Base-by-base conservation (phyloP, 495 filamentous ascomycete species). In the Penicillium tannophilum region DNA sequence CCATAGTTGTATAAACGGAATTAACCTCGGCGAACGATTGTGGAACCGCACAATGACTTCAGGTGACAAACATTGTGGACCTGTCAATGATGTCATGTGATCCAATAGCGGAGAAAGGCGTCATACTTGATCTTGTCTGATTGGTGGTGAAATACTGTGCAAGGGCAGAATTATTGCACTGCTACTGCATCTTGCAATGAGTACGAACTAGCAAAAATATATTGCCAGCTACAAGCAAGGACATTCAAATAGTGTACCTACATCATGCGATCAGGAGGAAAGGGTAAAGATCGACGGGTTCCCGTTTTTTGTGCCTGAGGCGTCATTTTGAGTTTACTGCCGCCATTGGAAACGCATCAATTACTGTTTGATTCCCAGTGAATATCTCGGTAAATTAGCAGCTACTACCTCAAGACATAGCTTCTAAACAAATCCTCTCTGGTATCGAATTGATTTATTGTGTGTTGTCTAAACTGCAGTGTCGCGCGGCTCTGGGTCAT, bases 1-100 rank as follows among this genome's bases (percentile, higher is more conserved):
- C 69, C 63, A 76, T 79, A 73, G 39, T 56, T 52, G 31, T 52
- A 52, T 9, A 49, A 52, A 42, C 7, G 39, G 14, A 17, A 54
- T 33, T 12, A 48, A 20, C 36, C 28, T 28, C 28, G 28, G 28
- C 28, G 48, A 31, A 23, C 36, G 26, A 7, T n/a, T 52, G 54
- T 47, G 36, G 39, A 36, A 28, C 35, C 35, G 41, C 36, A 43
- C 46, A 55, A 49, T 36, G 11, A 55, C 19, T 17, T 9, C 11
- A 20, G 11, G 26, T 36, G 47, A 55, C 55, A 60, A 54, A 31
- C 26, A 28, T 10, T 31, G 49, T 36, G 33, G 33, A 17, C 16
- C 44, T 47, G 19, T 16, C 46, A 49, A 49, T 49, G 46, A 49
- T 49, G 46, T 49, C 20, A 19, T 20, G 59, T 56, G 56, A 45